Base-by-base conservation (phyloP, 768 basidiomycete genomes). In the Tylopilus subfusipes region DNA sequence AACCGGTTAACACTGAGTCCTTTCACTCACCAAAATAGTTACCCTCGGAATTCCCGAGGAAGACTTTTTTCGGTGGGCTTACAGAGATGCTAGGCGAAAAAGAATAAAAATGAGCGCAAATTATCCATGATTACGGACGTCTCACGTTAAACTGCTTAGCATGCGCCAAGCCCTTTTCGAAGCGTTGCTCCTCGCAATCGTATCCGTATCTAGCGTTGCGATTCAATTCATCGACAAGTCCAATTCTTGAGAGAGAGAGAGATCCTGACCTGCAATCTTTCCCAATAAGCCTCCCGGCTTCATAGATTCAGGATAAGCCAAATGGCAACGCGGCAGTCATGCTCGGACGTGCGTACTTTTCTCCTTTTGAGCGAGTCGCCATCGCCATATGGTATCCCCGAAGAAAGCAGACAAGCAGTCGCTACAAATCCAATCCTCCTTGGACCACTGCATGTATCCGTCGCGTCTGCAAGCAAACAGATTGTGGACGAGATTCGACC, bases 71-170 rank as follows among this genome's bases (percentile, higher is more conserved):
- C 25, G 3, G 25, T 4, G 25, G 25, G 25, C 25, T 27, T 27
- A 27, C 25, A 27, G 11, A 55, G 29, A 27, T 55, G 43, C 50
- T 55, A 7, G 13, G 18, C 12, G 2, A 31, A 7, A 19, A n/a
- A 18, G 22, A 16, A 4, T 14, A 24, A 39, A 2, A 55, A 19
- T 27, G 2, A 16, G 18, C 22, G 18, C n/a, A 24, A 19, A 34
- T 3, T 2, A 6, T 10, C 27, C 7, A 18, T 14, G 2, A 52
- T 22, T 2, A 5, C 25, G 8, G 21, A 14, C 22, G 5, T 24
- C 52, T 16, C 14, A 50, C 54, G 30, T 56, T 56, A 43, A 44
- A 49, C 18, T 33, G 4, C 39, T 49, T 33, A 21, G 47, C 47
- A 21, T 42, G 54, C 14, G 42, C 36, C 16, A 55, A 34, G 11